Conservation (phyloP, 495 filamentous ascomycete species). For the Wilcoxina mikolae region DNA sequence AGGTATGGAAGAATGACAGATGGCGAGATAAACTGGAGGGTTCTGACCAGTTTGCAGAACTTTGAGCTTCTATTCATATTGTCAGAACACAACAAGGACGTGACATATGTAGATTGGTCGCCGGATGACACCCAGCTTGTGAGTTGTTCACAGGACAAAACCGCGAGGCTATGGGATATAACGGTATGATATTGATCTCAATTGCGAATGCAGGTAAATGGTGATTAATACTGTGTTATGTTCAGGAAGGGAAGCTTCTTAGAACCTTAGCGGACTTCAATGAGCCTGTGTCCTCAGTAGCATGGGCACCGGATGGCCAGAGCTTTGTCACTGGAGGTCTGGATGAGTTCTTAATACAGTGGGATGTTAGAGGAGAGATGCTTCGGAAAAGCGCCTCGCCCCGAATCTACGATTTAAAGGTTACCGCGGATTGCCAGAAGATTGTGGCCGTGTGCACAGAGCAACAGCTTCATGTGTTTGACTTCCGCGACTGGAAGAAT, state of each 20-base stretch:
- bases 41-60: constrained; percentile 22
- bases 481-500: constrained; percentile 37
- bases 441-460: constrained; percentile 63
- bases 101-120: constrained; percentile 76
- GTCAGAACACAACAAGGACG: constrained; percentile 46
- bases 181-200: constrained; percentile 39
- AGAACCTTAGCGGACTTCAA: constrained; percentile 50
- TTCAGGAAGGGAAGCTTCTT: constrained; percentile 55
- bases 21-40: not conserved
- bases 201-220: not conserved
- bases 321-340: constrained; percentile 70
- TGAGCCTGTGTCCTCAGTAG: constrained; percentile 70
- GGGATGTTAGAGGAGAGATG: constrained; percentile 44
- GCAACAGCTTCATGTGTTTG: constrained; percentile 61
- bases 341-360: constrained; percentile 49
- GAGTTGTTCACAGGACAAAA: constrained; percentile 60
- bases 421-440: constrained; percentile 63
- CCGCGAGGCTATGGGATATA: constrained; percentile 64
- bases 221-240: not conserved
- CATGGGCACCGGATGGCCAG: constrained; percentile 67
- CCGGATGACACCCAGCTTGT: constrained; percentile 76
- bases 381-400: constrained; percentile 49
- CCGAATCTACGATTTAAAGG: constrained; percentile 66
- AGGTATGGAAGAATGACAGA: constrained; percentile 12
- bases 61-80: constrained; percentile 54